Conservation (phyloP, 2,329 filamentous ascomycete species). For the Cryphonectria japonica region DNA sequence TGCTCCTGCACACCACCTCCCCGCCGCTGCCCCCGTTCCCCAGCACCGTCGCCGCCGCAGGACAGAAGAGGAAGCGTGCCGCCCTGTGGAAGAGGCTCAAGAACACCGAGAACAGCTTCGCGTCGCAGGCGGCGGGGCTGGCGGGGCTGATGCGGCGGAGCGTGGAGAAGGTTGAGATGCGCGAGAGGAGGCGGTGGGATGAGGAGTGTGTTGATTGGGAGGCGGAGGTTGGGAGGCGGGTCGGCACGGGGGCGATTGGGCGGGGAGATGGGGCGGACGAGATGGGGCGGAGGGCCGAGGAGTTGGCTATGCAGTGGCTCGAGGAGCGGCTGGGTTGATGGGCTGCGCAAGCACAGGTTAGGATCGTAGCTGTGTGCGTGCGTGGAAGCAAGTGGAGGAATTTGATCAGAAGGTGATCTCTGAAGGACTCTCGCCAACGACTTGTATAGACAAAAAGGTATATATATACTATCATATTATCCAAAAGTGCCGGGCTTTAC, state of each 20-base stretch:
- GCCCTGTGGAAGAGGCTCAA: conserved; percentile 24
- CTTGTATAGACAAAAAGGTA: no score
- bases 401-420: neutral
- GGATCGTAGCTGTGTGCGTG: neutral
- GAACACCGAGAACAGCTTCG: conserved; percentile 47
- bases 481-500: neutral
- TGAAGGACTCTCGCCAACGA: neutral
- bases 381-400: neutral
- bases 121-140: conserved; percentile 52
- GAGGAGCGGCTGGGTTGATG: conserved; percentile 17
- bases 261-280: conserved; percentile 32
- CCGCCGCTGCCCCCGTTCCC: conserved; percentile 23
- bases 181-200: conserved; percentile 47
- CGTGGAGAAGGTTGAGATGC: conserved; percentile 50
- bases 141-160: conserved; percentile 53
- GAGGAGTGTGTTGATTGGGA: conserved; percentile 41
- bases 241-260: conserved; percentile 46
- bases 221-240: conserved; percentile 42
- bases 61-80: conserved; percentile 26
- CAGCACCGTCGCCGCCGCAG: conserved; percentile 26
- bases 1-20: conserved; percentile 51
- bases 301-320: conserved; percentile 24
- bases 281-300: conserved; percentile 14
- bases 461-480: no score
- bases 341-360: no score